Evolutionary conservation across 306 rosid genomes (phyloP).

Genomic region (Acacia confusa): DNA sequence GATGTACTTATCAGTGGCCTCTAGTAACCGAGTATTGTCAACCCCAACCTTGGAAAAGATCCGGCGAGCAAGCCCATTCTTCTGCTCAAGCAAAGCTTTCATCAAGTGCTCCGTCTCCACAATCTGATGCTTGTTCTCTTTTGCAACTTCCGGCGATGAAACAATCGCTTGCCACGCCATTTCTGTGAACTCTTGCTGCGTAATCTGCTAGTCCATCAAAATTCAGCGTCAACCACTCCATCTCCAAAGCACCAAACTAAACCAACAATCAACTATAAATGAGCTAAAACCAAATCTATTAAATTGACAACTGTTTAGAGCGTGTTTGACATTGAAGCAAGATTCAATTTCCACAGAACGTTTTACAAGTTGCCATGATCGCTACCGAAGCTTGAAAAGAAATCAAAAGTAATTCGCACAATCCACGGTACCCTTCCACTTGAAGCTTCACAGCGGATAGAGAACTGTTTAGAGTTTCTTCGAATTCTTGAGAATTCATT

Average conservation of each 20-base stretch:
- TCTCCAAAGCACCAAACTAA: constrained; percentile 26
- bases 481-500: constrained; percentile 40
- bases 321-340: neutral
- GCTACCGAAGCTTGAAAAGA: neutral
- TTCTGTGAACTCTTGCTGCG: constrained; percentile 95
- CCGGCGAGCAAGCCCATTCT: constrained; percentile 95
- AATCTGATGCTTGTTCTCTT: constrained; percentile 94
- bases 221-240: constrained; percentile 22
- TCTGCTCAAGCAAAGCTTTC: constrained; percentile 94
- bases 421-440: constrained; percentile 67
- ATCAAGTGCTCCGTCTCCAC: constrained; percentile 98
- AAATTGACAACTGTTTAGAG: neutral
- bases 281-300: constrained; percentile 4
- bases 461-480: constrained; percentile 36
- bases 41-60: constrained; percentile 88
- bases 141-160: constrained; percentile 90
- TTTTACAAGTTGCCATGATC: neutral
- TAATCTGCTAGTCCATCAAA: constrained; percentile 61
- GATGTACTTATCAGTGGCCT: constrained; percentile 87
- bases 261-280: constrained; percentile 19
- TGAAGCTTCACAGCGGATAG: constrained; percentile 63
- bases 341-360: neutral
- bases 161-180: constrained; percentile 98
- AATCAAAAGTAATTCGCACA: neutral
- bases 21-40: constrained; percentile 83